Percentiles rank a stretch among this genome's conserved stretches.
Evolutionary conservation across 192 early-diverging fungal genomes (phyloP).

Genomic region (Coemansia sp.): DNA sequence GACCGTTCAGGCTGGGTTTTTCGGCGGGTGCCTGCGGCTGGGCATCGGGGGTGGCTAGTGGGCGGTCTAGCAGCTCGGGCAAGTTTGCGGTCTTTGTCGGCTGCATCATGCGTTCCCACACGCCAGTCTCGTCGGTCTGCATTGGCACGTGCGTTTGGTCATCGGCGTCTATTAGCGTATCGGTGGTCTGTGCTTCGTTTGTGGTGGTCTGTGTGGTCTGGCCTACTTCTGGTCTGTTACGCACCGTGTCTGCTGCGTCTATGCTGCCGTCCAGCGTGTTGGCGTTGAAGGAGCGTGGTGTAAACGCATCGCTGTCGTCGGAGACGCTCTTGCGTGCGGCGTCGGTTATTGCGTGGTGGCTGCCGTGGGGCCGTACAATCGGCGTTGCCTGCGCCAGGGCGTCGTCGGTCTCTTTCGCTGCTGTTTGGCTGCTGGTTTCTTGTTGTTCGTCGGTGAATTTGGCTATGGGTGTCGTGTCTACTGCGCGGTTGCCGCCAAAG

Average conservation of each 20-base stretch:
- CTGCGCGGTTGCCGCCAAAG: background rate
- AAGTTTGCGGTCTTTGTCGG: conserved; percentile 29
- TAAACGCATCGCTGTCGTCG: background rate
- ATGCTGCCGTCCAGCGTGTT: background rate
- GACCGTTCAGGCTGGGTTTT: background rate
- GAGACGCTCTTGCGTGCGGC: background rate
- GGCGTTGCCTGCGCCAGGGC: background rate
- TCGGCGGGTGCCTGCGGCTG: background rate
- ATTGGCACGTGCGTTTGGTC: background rate
- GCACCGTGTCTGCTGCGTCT: background rate
- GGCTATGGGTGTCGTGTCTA: background rate
- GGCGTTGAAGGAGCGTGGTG: conserved; percentile 8
- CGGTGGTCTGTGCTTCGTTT: background rate
- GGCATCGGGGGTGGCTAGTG: background rate
- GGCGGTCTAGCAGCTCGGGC: conserved; percentile 23
- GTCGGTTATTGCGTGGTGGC: background rate
- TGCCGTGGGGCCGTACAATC: background rate
- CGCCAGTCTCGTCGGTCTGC: background rate
- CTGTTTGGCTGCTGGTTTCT: background rate
- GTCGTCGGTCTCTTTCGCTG: too few relatives aligned
- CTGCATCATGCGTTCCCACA: conserved; percentile 30
- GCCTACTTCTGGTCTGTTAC: conserved; percentile 1
- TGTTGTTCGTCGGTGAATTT: background rate
- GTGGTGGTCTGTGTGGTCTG: background rate
- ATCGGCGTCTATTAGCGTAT: background rate